Evolutionary conservation across 768 basidiomycete genomes (phyloP), one percentile per base, ranked within the genome.

Genomic region (Exidia glandulosa): DNA sequence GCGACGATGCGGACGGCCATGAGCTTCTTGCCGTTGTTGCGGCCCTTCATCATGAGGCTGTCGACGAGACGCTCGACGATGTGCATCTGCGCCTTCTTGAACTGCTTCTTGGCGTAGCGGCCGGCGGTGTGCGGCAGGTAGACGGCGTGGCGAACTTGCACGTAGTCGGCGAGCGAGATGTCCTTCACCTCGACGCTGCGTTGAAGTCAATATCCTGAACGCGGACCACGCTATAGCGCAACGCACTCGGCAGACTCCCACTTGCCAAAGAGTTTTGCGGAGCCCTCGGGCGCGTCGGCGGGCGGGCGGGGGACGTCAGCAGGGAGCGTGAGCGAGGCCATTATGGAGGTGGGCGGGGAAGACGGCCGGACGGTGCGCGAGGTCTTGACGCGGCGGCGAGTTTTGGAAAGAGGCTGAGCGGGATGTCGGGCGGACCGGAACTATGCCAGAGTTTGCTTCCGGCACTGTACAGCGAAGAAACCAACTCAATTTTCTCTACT

Each of bases 61-160:
- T 97, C 94, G 66, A 98, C 96, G 71, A 99, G 81, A 73, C 96
- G 91, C 79, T 99, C 96, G 68, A 98, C 96, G 73, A 99, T 95
- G 72, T 96, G 96, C 96, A 99, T 99, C 75, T 96, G 92, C 4
- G 93, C 94, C 86, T 99, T 99, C 83, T 94, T 97, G 87, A 98
- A 99, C 77, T 97, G 94, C 81, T 97, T 97, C 82, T 94, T 94
- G 71, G 94, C 92, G 75, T 97, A 98, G 76, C 96, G 92, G 66
- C 96, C 96, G 65, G 95, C 94, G 63, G 96, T 99, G 83, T 99
- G 95, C 62, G 95, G 95, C 60, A 96, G 77, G 79, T 93, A 98
- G 72, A 97, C 95, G 57, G 94, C 87, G 74, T 96, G 91, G 72
- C 91, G 91, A 76, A 95, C 88, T 81, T 98, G 94, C 76, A 99